Conservation (phyloP, 1,284 basidiomycete species). For the Ceratobasidium sp. region DNA sequence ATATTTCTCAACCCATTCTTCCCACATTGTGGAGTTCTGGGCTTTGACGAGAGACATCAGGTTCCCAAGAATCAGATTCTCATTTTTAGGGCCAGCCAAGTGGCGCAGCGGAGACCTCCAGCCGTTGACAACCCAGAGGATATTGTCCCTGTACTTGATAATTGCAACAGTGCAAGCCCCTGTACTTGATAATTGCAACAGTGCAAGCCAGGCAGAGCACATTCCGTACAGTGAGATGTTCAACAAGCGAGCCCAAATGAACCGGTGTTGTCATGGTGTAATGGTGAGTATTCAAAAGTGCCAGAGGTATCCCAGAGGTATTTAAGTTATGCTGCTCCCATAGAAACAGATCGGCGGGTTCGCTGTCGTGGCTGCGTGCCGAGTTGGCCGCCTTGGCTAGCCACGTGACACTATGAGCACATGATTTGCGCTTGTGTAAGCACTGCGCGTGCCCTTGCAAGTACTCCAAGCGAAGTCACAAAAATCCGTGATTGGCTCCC, state of each 20-base stretch:
- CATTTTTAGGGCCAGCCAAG: constrained; percentile 21
- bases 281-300: not conserved
- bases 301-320: not conserved
- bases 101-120: constrained; percentile 31
- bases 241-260: not conserved
- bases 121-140: not conserved
- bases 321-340: not conserved
- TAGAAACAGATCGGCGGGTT: not conserved
- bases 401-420: not conserved
- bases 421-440: not conserved
- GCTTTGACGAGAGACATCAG: constrained; percentile 1
- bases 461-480: not conserved
- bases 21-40: not conserved
- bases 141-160: not conserved
- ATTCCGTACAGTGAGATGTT: not conserved
- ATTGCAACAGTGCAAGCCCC: not conserved
- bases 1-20: constrained; percentile 39
- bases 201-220: not conserved
- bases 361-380: not conserved
- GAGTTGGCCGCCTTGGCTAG: not conserved
- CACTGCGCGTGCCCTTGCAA: not conserved
- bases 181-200: not conserved
- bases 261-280: not conserved
- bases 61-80: constrained; percentile 33
- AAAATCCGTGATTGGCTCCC: not conserved